Base-by-base conservation (phyloP, 495 filamentous ascomycete species). In the Penicillium canariense region DNA sequence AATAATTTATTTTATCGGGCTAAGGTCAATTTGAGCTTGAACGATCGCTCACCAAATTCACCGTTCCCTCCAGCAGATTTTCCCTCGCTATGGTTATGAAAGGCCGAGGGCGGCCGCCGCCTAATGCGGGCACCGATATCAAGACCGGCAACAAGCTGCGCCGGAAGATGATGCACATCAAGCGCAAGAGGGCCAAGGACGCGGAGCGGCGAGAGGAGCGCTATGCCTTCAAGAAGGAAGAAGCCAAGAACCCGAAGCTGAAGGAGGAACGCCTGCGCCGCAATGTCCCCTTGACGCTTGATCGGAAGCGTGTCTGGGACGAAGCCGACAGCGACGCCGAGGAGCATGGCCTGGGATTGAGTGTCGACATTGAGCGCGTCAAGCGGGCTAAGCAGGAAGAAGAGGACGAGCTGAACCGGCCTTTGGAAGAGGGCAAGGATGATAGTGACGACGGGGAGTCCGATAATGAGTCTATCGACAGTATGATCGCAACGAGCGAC, bases 301-400 rank as follows among this genome's bases (percentile, higher is more conserved):
- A 97, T 56, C 82, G 84, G 42, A 97, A 96, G 78, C 72, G 94
- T 65, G 83, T 89, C 47, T 98, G 92, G 93, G 94, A 97, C 62
- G 88, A 95, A 34, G 83, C 87, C n/a, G 88, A 88, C 51, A 85
- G 87, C 40, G 90, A 81, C 50, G 69, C 68, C 27, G 74, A 76
- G 36, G 75, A 89, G 57, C 80, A 83, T 59, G 77, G 74, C 0
- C 72, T 96, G 38, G 87, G 88, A 22, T 68, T 87, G 54, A 87
- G 85, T 49, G 85, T 95, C 8, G 88, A 96, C 68, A 80, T 93
- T 36, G 86, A 87, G 65, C 79, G 85, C 60, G 76, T 88, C 67
- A 92, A 89, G 75, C 77, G 85, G 59, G 79, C 83, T 63, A 86
- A 84, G 63, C 68, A 85, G 52, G 84, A 87, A 65, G 77, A 86